Percentiles rank a stretch among this genome's conserved stretches.
Conservation (phyloP, 805 yeast genomes). For the Tetrapisispora pingtungensis region DNA sequence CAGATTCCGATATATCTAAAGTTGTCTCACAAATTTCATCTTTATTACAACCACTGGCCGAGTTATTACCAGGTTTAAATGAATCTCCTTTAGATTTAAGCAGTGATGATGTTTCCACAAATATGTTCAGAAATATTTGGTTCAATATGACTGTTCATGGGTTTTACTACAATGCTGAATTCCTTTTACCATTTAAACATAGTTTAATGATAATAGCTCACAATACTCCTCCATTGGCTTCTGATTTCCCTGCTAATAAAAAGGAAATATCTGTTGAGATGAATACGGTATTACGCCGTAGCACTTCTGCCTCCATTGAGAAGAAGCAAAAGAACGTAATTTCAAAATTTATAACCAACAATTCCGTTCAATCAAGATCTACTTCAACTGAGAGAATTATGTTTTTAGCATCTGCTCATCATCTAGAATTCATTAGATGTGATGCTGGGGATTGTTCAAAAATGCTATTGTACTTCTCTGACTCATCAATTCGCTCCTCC, state of each 20-base stretch:
- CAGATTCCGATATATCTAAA: slow-evolving; percentile 59
- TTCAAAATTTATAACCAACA: slow-evolving; percentile 29
- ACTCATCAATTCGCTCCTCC: slow-evolving; percentile 64
- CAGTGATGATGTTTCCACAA: slow-evolving; percentile 38
- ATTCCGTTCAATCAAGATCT: slow-evolving; percentile 41
- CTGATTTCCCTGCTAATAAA: slow-evolving; percentile 68
- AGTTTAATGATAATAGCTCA: slow-evolving; percentile 67
- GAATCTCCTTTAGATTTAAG: slow-evolving; percentile 33
- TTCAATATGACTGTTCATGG: slow-evolving; percentile 91
- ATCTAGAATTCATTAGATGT: slow-evolving; percentile 72
- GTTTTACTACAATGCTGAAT: slow-evolving; percentile 48
- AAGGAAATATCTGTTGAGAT: slow-evolving; percentile 88
- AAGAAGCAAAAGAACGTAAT: slow-evolving; percentile 62
- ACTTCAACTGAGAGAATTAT: slow-evolving; percentile 69
- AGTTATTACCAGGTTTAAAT: slow-evolving; percentile 51
- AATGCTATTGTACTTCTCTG: slow-evolving; percentile 70
- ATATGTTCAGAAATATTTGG: slow-evolving; percentile 82
- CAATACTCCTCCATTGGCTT: slow-evolving; percentile 79
- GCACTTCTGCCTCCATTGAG: slow-evolving; percentile 73
- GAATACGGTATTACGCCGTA: slow-evolving; percentile 82
- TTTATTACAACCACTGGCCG: slow-evolving; percentile 65
- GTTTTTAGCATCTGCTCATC: slow-evolving; percentile 74
- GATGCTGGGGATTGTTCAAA: slow-evolving; percentile 73
- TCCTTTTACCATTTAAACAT: slow-evolving; percentile 37
- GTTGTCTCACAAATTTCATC: slow-evolving; percentile 60